A percentile compares a stretch with the other conserved stretches of the same genome.
Evolutionary conservation across 768 basidiomycete genomes (phyloP).

Genomic region (Termitomyces bulborhizus): DNA sequence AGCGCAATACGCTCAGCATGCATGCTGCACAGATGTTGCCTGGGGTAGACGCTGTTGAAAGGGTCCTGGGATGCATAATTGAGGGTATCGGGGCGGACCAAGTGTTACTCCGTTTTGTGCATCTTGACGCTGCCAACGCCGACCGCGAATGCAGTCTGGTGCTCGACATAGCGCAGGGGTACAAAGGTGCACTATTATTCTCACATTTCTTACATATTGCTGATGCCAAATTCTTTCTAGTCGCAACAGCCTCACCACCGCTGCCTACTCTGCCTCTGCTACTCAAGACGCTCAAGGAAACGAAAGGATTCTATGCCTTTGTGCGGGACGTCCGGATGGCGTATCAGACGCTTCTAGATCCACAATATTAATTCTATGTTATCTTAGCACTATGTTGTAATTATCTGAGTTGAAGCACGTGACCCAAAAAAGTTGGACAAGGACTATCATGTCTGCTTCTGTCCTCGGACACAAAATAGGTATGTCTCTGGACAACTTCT

Average conservation of each 20-base stretch:
- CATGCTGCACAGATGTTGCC: constrained; percentile 47
- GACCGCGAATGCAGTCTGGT: constrained; percentile 68
- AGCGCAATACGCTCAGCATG: constrained; percentile 47
- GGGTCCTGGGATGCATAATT: constrained; percentile 54
- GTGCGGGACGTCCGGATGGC: constrained; percentile 59
- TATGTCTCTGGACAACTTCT: not conserved
- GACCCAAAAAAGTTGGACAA: not conserved
- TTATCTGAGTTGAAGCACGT: not conserved
- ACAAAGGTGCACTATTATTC: constrained; percentile 46
- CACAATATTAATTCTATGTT: not conserved
- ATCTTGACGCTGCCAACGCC: constrained; percentile 52
- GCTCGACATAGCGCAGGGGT: constrained; percentile 58
- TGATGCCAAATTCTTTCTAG: constrained; percentile 31
- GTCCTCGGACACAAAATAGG: constrained; percentile 10
- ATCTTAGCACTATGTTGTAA: not conserved
- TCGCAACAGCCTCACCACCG: constrained; percentile 73
- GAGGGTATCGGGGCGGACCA: constrained; percentile 74
- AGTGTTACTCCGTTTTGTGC: constrained; percentile 67
- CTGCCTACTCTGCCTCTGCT: constrained; percentile 63
- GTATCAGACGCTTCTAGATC: constrained; percentile 30
- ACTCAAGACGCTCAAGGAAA: constrained; percentile 64
- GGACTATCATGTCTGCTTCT: not conserved
- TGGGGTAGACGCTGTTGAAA: constrained; percentile 54
- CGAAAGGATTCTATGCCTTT: constrained; percentile 65
- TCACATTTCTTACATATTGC: too few relatives aligned